Conservation (phyloP, 2,329 filamentous ascomycete species). For the Thelonectria olida region DNA sequence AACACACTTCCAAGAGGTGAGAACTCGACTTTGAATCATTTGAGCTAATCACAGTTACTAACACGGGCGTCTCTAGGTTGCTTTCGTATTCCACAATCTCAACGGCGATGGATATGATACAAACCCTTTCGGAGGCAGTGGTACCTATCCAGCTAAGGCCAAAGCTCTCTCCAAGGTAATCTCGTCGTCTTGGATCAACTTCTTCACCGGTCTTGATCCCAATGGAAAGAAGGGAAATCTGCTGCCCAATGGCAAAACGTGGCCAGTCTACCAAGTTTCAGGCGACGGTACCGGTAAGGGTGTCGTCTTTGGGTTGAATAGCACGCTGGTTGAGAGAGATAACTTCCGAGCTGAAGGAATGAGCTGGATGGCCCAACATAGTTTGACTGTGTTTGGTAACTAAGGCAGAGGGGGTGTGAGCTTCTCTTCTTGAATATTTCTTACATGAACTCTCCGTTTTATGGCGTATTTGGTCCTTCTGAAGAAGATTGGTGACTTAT, state of each 20-base stretch:
- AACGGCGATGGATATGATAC: conserved; percentile 43
- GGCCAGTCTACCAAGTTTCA: conserved; percentile 39
- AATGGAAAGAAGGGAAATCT: conserved; percentile 32
- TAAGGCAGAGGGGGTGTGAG: neutral
- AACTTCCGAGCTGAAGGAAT: conserved; percentile 43
- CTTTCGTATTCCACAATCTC: conserved; percentile 52
- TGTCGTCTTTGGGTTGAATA: conserved; percentile 41
- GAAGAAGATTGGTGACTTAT: too few species aligned
- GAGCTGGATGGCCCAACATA: conserved; percentile 41
- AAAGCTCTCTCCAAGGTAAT: conserved; percentile 40
- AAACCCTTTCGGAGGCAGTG: conserved; percentile 44
- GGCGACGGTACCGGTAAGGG: conserved; percentile 33
- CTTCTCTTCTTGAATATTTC: neutral
- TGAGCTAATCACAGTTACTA: neutral
- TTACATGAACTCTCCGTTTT: too few species aligned
- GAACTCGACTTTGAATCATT: accelerated
- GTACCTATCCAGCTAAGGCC: conserved; percentile 37
- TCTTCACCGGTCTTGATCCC: conserved; percentile 37
- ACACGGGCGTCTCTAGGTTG: conserved; percentile 38
- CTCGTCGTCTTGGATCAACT: conserved; percentile 45
- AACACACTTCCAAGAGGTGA: conserved; percentile 50
- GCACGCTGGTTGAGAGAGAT: conserved; percentile 40
- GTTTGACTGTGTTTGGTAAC: conserved; percentile 41
- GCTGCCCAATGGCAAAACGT: conserved; percentile 19
- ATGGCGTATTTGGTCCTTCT: too few species aligned